Base-by-base conservation (phyloP, 2,329 filamentous ascomycete species). In the Trichoderma lentiforme region DNA sequence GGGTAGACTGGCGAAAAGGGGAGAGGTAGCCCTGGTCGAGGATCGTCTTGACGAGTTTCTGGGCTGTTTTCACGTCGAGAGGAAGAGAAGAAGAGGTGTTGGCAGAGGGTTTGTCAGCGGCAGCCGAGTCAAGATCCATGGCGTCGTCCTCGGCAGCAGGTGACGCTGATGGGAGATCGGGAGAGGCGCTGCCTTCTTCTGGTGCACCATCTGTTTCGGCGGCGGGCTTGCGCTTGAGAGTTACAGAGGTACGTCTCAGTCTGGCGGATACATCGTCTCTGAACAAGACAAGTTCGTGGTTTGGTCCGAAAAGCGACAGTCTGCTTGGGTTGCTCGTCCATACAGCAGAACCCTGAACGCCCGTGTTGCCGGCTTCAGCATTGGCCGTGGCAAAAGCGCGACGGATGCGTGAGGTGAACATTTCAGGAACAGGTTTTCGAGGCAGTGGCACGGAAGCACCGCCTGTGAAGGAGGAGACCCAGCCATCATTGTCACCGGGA, bases 401-500 rank as follows among this genome's bases (percentile, higher is more conserved):
- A 75, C 93, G 91, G 57, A 99, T 88, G 18, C 96, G 88, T 36
- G 91, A 95, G 0, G 95, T 98, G 82, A 99, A 99, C 76, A 98
- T 84, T 7, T 95, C 92, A 1, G 96, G 96, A 2, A 99, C 88
- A 0, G 87, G 83, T 74, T 91, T 91, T 11, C 91, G 83, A 0
- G 93, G 93, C 12, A 95, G 79, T 0, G 91, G 88, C 0, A 89
- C 88, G 0, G 92, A 89, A 1, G 92, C 91, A 4, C 93, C 93
- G 2, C 90, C 91, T 1, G 89, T 90, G 79, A 97, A 97, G 2
- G 94, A 88, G 0, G 94, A 97, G 6, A 92, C 89, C 96, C 96
- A 99, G n/a, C 93, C 95, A 80, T 99, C 96, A 79, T 98, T 97
- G 82, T 98, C 95, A 34, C 96, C 96, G 0, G 96, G 96, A 0